phyloP scores from a whole-genome alignment of 2,329 filamentous ascomycete species.

The Fusarium lyarnte region DNA sequence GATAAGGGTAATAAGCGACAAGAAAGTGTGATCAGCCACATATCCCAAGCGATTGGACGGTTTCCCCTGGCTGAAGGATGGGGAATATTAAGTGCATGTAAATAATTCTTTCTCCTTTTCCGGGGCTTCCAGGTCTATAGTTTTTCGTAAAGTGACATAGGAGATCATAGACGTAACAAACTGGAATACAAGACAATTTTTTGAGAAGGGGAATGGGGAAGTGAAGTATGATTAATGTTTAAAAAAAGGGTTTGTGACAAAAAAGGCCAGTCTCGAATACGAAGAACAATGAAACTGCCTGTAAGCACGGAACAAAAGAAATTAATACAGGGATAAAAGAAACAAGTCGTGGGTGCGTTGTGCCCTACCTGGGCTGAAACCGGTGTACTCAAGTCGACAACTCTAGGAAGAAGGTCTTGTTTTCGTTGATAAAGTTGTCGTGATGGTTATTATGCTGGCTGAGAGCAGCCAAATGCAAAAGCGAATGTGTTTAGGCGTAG shows the following conservation, averaged over 20 bases:
- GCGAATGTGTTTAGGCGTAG: constrained; percentile 15
- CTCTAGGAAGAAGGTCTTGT: constrained; percentile 16
- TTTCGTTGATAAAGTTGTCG: constrained; percentile 18
- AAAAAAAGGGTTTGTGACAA: constrained; percentile 30
- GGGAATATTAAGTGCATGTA: constrained; percentile 44
- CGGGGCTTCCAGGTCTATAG: constrained; percentile 41
- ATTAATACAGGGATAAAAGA: constrained; percentile 33
- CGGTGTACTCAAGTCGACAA: constrained; percentile 29
- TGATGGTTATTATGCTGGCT: background rate
- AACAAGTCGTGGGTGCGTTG: constrained; percentile 34
- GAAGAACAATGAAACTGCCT: constrained; percentile 34
- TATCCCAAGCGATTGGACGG: constrained; percentile 39
- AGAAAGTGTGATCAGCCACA: constrained; percentile 38
- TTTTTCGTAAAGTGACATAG: constrained; percentile 42
- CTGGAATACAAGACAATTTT: constrained; percentile 29
- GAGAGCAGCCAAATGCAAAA: constrained; percentile 9
- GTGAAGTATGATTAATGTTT: constrained; percentile 29
- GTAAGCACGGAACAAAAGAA: constrained; percentile 37
- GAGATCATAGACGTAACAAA: constrained; percentile 39
- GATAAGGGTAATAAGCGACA: constrained; percentile 30
- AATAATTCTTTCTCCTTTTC: constrained; percentile 41
- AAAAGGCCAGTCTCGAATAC: constrained; percentile 30
- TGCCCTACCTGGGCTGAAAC: constrained; percentile 35
- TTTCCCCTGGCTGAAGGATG: constrained; percentile 37
- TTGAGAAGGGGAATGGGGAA: constrained; percentile 25